Evolutionary conservation across 768 basidiomycete species (phyloP).

Genomic region (Lactarius hatsudake): DNA sequence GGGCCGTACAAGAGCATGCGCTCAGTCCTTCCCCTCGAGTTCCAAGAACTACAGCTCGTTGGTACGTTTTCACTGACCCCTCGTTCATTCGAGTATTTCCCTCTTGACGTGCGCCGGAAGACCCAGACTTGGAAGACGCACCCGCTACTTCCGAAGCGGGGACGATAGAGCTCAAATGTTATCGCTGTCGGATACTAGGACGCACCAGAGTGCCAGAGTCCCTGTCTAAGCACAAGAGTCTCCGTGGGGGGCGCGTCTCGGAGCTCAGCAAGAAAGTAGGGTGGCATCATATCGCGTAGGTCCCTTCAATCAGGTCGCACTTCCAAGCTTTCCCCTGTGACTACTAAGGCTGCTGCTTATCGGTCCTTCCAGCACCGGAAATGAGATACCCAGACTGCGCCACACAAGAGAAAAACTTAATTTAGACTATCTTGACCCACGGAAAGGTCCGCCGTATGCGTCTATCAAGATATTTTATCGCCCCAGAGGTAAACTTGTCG

Average conservation of each 20-base stretch:
- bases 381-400: neutral
- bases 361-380: conserved; percentile 7
- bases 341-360: neutral
- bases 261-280: conserved; percentile 23
- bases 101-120: neutral
- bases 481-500: conserved; percentile 10
- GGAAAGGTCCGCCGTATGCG: neutral
- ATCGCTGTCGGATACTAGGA: neutral
- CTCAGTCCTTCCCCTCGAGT: conserved; percentile 15
- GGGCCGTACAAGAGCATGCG: neutral
- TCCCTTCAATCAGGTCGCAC: neutral
- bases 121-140: conserved; percentile 17
- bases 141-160: conserved; percentile 15
- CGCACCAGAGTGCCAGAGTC: too few relatives aligned
- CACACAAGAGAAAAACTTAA: neutral
- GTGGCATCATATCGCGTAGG: conserved; percentile 20
- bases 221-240: accelerated
- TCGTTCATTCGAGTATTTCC: neutral
- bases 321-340: too few relatives aligned
- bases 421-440: conserved; percentile 1
- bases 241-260: conserved; percentile 14
- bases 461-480: conserved; percentile 19
- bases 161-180: conserved; percentile 15
- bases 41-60: conserved; percentile 14
- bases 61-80: neutral